Evolutionary conservation across 768 basidiomycete species (phyloP).

Genomic region (Harrya chromipes): DNA sequence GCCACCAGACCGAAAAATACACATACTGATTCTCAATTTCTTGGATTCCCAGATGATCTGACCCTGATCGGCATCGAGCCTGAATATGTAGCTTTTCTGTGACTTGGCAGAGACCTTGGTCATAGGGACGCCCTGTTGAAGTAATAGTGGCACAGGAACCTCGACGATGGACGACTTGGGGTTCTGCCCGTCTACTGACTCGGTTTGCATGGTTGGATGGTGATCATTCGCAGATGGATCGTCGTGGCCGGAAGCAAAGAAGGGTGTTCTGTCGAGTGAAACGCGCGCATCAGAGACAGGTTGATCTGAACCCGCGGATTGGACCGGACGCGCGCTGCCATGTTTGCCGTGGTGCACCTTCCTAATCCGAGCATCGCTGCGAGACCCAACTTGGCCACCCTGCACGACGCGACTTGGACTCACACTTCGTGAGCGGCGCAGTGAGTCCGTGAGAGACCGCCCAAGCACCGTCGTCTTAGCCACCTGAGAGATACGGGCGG

Average conservation of each 20-base stretch:
- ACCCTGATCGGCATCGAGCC: slow-evolving; percentile 76
- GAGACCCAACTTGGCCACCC: neutral
- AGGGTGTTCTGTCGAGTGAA: neutral
- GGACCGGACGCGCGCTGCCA: neutral
- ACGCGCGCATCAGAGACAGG: neutral
- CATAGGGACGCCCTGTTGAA: slow-evolving; percentile 69
- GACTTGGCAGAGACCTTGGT: slow-evolving; percentile 81
- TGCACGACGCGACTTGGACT: neutral
- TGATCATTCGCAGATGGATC: neutral
- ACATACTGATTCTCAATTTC: slow-evolving; percentile 61
- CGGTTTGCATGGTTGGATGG: neutral
- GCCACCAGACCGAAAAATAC: neutral
- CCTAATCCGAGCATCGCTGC: slow-evolving; percentile 22
- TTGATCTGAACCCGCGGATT: too few species aligned
- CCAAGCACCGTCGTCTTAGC: slow-evolving; percentile 25
- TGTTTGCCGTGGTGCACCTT: slow-evolving; percentile 7
- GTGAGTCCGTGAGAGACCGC: slow-evolving; percentile 28
- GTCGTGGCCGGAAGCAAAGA: neutral
- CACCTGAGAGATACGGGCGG: slow-evolving; percentile 35
- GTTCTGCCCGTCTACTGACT: neutral
- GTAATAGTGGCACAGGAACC: slow-evolving; percentile 50
- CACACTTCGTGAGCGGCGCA: slow-evolving; percentile 12
- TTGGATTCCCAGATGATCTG: slow-evolving; percentile 78
- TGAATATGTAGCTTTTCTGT: slow-evolving; percentile 66
- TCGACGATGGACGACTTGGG: slow-evolving; percentile 28